A percentile compares a stretch with the other conserved stretches of the same genome.
phyloP scores from a whole-genome alignment of 345 rosid genomes.

The Capsella bursapastoris region DNA sequence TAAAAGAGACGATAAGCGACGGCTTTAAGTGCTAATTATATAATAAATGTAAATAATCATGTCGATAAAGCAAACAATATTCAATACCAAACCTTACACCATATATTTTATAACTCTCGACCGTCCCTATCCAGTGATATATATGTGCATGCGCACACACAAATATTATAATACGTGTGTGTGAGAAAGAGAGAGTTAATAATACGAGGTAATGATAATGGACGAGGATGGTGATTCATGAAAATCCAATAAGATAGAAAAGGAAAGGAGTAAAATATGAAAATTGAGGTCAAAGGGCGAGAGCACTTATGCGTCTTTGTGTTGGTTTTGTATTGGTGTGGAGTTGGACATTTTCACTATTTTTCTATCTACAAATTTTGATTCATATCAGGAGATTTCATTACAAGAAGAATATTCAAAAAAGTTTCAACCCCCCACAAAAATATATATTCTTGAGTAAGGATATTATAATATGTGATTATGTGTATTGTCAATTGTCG shows the following conservation, averaged over 20 bases:
- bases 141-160: conserved; percentile 33
- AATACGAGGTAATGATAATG: conserved; percentile 45
- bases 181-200: conserved; percentile 9
- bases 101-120: conserved; percentile 19
- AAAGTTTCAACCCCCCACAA: conserved; percentile 1
- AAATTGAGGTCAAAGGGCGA: conserved; percentile 37
- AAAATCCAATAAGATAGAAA: conserved; percentile 40
- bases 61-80: conserved; percentile 25
- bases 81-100: conserved; percentile 16
- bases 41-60: not conserved
- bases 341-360: not conserved
- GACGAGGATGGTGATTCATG: conserved; percentile 39
- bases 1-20: conserved; percentile 20
- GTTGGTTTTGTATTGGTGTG: conserved; percentile 40
- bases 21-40: conserved; percentile 25
- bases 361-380: conserved; percentile 12
- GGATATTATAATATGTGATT: not conserved
- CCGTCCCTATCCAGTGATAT: conserved; percentile 34
- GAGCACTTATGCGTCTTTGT: conserved; percentile 32
- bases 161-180: not conserved
- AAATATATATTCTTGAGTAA: not conserved
- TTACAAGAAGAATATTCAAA: conserved; percentile 34
- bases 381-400: conserved; percentile 41
- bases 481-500: not conserved
- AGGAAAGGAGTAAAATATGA: conserved; percentile 36